A percentile compares a stretch with the other conserved stretches of the same genome.
These are phyloP conservation scores for Telopea speciosissima DNA, from an alignment of 177 flowering plant genomes.

Conservation along the genomic window DNA sequence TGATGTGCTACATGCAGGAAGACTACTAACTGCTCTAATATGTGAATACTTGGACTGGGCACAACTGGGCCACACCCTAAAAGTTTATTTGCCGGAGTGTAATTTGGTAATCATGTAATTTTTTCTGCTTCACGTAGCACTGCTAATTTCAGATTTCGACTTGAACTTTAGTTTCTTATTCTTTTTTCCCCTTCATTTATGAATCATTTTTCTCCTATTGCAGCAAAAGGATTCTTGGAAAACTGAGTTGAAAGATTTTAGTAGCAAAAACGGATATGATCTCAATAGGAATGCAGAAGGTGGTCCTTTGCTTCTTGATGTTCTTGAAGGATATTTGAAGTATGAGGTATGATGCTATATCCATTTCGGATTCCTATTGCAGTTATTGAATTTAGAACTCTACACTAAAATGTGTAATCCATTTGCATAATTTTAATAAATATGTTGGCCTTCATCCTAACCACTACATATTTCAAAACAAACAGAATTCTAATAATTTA, in stretches of 20 bases:
- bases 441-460: too few species aligned
- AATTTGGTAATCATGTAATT: conserved; percentile 65
- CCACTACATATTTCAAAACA: too few species aligned
- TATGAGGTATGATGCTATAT: conserved; percentile 63
- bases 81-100: conserved; percentile 95
- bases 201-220: conserved; percentile 16
- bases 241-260: conserved; percentile 84
- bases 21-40: conserved; percentile 78
- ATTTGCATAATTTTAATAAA: too few species aligned
- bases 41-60: conserved; percentile 99
- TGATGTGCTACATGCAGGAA: conserved; percentile 49
- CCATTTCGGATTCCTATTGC: neutral
- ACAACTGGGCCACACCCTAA: conserved; percentile 78
- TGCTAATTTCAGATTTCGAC: neutral
- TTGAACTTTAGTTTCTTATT: neutral
- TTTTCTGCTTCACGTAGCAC: neutral
- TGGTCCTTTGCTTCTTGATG: conserved; percentile 90
- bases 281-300: conserved; percentile 80
- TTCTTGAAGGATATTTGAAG: conserved; percentile 95
- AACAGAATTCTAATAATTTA: too few species aligned
- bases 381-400: neutral
- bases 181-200: conserved; percentile 1
- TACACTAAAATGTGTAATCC: too few species aligned
- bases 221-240: conserved; percentile 99
- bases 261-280: conserved; percentile 82